Evolutionary conservation across 2,329 filamentous ascomycete genomes (phyloP).

Genomic region (Dactylella cylindrospora): DNA sequence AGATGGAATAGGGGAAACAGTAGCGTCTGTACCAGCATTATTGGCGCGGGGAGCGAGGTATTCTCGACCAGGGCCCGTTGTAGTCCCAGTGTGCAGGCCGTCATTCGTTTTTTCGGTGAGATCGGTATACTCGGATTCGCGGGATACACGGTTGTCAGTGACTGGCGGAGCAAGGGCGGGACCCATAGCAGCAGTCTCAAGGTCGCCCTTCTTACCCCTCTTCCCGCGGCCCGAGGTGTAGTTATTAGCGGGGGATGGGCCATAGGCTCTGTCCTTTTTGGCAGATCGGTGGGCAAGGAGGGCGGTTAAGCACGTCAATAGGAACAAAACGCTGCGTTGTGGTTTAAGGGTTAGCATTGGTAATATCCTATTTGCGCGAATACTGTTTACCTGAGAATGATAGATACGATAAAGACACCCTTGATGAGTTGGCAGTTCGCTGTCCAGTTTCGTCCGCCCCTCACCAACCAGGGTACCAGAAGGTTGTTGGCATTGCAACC

Average conservation of each 20-base stretch:
- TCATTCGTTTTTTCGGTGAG: constrained; percentile 31
- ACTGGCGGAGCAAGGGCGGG: constrained; percentile 25
- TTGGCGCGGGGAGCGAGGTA: constrained; percentile 40
- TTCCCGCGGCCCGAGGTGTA: constrained; percentile 40
- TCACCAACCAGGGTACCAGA: constrained; percentile 14
- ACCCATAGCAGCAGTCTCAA: constrained; percentile 24
- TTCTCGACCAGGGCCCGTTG: constrained; percentile 15
- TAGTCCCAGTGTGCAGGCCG: constrained; percentile 26
- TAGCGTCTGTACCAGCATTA: constrained; percentile 9
- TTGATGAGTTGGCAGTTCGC: constrained; percentile 31
- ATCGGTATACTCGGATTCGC: constrained; percentile 42
- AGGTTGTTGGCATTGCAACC: constrained; percentile 14
- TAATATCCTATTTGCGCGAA: too few relatives aligned
- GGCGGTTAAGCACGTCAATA: constrained; percentile 30
- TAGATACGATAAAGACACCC: constrained; percentile 33
- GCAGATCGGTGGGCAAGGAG: constrained; percentile 34
- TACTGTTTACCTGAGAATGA: constrained; percentile 13
- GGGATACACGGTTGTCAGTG: constrained; percentile 25
- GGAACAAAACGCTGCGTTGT: constrained; percentile 33
- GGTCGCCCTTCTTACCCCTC: constrained; percentile 17
- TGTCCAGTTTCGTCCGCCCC: constrained; percentile 13
- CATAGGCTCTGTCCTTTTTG: constrained; percentile 43
- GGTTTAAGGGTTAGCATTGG: constrained; percentile 9
- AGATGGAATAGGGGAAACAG: constrained; percentile 18
- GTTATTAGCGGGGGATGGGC: constrained; percentile 43